Evolutionary conservation across 2,329 filamentous ascomycete genomes (phyloP).

Genomic region (Penicillium sp.): DNA sequence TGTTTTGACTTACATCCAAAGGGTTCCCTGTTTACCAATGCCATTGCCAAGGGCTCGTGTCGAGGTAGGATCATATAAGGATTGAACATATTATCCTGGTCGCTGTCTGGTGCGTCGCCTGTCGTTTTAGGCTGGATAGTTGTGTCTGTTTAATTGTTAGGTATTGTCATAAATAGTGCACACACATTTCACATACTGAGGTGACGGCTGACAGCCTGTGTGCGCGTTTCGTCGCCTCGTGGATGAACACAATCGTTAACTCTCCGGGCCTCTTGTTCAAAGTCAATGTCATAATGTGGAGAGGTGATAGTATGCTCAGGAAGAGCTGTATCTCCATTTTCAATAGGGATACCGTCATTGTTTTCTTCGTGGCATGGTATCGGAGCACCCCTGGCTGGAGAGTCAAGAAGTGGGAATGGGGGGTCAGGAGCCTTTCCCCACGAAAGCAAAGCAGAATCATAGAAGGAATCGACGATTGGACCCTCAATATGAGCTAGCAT

Average conservation of each 20-base stretch:
- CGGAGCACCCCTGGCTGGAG: constrained; percentile 42
- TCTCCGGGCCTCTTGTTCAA: constrained; percentile 60
- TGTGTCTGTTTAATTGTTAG: constrained; percentile 41
- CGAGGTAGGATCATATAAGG: constrained; percentile 60
- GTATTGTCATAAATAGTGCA: background rate
- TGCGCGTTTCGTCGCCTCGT: constrained; percentile 49
- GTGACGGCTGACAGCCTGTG: constrained; percentile 61
- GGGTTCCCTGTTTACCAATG: constrained; percentile 66
- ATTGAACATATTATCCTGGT: constrained; percentile 57
- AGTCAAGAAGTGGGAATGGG: constrained; percentile 54
- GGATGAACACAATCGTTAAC: constrained; percentile 58
- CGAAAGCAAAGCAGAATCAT: constrained; percentile 69
- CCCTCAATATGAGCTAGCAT: constrained; percentile 78
- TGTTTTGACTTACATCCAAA: constrained; percentile 49
- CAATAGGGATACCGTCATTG: constrained; percentile 4
- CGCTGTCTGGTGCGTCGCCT: constrained; percentile 54
- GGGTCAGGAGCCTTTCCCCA: constrained; percentile 66
- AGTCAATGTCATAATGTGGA: constrained; percentile 62
- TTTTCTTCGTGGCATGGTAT: constrained; percentile 22
- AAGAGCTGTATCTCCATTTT: constrained; percentile 30
- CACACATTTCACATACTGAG: constrained; percentile 47
- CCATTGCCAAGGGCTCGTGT: constrained; percentile 64
- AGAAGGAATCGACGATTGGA: constrained; percentile 70
- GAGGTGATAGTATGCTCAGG: constrained; percentile 57
- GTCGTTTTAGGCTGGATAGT: constrained; percentile 52